These are phyloP conservation scores for Coemansia asiatica DNA, from an alignment of 192 early-diverging fungal species.

Conservation along the genomic window DNA sequence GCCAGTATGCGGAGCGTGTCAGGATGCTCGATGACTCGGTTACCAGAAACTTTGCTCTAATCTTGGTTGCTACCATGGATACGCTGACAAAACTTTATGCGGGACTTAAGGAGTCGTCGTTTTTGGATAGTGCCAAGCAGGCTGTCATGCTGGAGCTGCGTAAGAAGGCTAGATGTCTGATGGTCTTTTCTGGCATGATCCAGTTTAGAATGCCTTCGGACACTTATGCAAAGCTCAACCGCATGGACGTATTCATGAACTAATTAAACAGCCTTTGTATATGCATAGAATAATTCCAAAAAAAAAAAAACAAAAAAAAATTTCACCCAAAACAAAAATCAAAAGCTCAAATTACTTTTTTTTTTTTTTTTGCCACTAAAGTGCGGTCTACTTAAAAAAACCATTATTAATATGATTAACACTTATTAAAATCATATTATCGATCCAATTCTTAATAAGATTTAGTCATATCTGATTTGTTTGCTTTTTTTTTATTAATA, in stretches of 20 bases:
- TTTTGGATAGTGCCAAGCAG: constrained; percentile 43
- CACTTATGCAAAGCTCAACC: constrained; percentile 74
- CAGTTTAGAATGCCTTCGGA: constrained; percentile 85
- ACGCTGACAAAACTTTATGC: constrained; percentile 63
- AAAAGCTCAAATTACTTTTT: too few species aligned
- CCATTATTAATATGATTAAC: too few species aligned
- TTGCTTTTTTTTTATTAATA: too few species aligned
- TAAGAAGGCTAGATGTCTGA: constrained; percentile 65
- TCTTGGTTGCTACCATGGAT: constrained; percentile 74
- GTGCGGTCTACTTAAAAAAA: too few species aligned
- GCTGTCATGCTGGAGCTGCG: constrained; percentile 58
- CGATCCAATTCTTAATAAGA: too few species aligned
- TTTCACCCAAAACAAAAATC: too few species aligned
- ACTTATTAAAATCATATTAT: too few species aligned
- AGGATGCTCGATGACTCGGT: constrained; percentile 65
- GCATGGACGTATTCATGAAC: constrained; percentile 67
- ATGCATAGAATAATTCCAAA: too few species aligned
- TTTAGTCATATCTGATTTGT: too few species aligned
- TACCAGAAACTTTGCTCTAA: constrained; percentile 70
- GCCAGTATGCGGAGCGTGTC: constrained; percentile 67
- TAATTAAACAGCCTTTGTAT: too few species aligned
- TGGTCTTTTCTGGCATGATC: constrained; percentile 82
- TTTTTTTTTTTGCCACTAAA: too few species aligned
- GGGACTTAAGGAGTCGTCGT: constrained; percentile 59
- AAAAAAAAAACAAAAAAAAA: too few species aligned